phyloP scores from a whole-genome alignment of 106 monocot species.

The Acanthochlamys bracteata region DNA sequence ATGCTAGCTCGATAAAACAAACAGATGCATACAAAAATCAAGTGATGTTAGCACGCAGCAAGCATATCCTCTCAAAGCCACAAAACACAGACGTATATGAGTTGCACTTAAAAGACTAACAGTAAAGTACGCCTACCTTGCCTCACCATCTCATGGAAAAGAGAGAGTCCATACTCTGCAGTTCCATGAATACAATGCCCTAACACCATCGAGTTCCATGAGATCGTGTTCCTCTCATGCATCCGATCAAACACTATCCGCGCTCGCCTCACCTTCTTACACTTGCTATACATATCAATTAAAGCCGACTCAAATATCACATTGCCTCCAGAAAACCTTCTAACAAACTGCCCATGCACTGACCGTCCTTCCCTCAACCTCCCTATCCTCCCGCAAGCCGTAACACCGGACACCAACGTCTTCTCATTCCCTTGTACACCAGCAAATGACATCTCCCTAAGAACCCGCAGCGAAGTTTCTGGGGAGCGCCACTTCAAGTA shows the following conservation, averaged over 20 bases:
- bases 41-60: too few relatives aligned
- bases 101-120: too few relatives aligned
- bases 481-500: conserved; percentile 39
- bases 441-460: conserved; percentile 31
- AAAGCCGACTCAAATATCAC: conserved; percentile 57
- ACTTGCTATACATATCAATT: conserved; percentile 61
- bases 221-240: conserved; percentile 25
- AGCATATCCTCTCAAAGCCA: too few relatives aligned
- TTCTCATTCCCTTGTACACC: conserved; percentile 48
- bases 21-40: too few relatives aligned
- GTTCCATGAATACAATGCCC: conserved; percentile 65
- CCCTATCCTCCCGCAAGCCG: conserved; percentile 49
- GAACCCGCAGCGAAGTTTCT: conserved; percentile 33
- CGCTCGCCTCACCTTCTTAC: conserved; percentile 33
- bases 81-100: too few relatives aligned
- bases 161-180: conserved; percentile 26
- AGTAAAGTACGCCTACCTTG: too few relatives aligned
- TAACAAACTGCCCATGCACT: conserved; percentile 50
- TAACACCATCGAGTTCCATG: conserved; percentile 90
- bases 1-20: too few relatives aligned
- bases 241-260: conserved; percentile 40
- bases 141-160: conserved; percentile 58
- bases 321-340: conserved; percentile 32
- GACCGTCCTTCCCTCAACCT: conserved; percentile 43
- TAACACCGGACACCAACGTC: conserved; percentile 59